Conservation (phyloP, 225 moss, liverwort and hornwort genomes). For the Climacium dendroides region DNA sequence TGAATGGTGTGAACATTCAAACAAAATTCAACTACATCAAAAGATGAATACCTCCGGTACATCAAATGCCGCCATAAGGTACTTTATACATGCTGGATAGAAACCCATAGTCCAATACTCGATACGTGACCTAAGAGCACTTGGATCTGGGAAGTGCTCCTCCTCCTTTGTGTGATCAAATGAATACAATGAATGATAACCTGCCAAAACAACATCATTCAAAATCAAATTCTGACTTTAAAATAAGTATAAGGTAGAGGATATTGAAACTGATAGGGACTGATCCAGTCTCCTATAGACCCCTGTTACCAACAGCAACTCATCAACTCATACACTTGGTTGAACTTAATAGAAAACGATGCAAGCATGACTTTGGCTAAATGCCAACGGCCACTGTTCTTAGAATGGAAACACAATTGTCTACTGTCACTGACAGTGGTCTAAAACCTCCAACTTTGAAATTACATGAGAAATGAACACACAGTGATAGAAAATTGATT, state of each 20-base stretch:
- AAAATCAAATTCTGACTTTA: background rate
- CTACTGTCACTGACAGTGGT: background rate
- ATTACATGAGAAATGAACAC: background rate
- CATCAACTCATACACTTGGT: background rate
- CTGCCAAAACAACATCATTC: conserved; percentile 24
- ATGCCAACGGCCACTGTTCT: background rate
- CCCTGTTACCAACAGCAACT: background rate
- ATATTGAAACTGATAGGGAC: background rate
- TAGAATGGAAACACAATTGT: background rate
- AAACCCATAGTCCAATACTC: conserved; percentile 94
- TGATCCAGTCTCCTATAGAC: background rate
- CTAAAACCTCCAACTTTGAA: background rate
- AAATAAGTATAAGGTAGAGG: background rate
- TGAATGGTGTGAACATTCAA: background rate
- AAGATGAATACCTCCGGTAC: conserved; percentile 71
- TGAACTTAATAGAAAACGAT: background rate
- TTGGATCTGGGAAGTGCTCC: conserved; percentile 99
- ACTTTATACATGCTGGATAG: conserved; percentile 96
- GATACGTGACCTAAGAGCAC: conserved; percentile 79
- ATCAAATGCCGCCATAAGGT: conserved; percentile 99
- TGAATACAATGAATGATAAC: conserved; percentile 88
- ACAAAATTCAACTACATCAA: background rate
- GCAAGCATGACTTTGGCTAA: background rate
- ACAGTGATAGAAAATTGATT: background rate
- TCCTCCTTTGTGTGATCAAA: conserved; percentile 94